Conservation (phyloP, 306 rosid genomes). For the Rosa chinensis region DNA sequence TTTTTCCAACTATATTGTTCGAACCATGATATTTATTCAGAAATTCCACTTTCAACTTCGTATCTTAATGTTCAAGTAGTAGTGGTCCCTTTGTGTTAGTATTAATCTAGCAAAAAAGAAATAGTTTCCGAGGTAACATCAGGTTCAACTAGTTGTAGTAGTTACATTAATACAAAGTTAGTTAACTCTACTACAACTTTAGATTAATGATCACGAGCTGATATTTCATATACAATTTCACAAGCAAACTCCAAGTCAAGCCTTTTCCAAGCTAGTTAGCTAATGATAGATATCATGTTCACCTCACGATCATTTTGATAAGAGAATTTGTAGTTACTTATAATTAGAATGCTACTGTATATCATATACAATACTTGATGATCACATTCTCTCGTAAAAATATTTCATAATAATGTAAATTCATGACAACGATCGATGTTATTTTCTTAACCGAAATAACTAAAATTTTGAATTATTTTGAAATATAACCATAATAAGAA, state of each 20-base stretch:
- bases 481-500: background rate
- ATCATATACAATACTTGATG: too few species aligned
- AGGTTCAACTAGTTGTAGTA: background rate
- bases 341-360: too few species aligned
- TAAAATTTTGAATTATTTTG: too few species aligned
- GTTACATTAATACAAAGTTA: background rate
- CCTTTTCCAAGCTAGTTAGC: background rate
- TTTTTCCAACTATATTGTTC: background rate
- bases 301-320: background rate
- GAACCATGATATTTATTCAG: background rate
- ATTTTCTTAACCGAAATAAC: too few species aligned
- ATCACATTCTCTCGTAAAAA: too few species aligned
- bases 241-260: background rate
- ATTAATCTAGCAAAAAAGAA: background rate
- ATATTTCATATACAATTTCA: background rate
- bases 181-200: background rate
- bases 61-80: background rate
- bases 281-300: too few species aligned
- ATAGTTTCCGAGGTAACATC: background rate
- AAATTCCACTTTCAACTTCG: background rate
- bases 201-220: background rate
- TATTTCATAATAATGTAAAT: too few species aligned
- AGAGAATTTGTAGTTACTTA: background rate
- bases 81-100: background rate
- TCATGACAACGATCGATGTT: too few species aligned